Conservation (phyloP, 1,284 basidiomycete species). For the Heterobasidion parviporum region DNA sequence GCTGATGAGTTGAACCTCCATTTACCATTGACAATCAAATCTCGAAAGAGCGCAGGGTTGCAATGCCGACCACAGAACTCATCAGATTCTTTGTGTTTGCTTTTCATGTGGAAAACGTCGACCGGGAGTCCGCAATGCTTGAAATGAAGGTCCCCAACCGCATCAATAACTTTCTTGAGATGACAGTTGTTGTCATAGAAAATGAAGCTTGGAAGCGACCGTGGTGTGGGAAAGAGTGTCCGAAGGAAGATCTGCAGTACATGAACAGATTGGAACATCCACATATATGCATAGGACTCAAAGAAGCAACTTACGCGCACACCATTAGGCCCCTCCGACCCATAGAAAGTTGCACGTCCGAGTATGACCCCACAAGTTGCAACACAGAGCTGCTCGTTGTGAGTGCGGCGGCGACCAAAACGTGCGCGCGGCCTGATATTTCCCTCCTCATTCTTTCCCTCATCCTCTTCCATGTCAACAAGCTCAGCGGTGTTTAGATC, state of each 20-base stretch:
- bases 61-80: conserved; percentile 20
- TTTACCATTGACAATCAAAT: conserved; percentile 17
- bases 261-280: too few species aligned
- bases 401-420: conserved; percentile 19
- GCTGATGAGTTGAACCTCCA: conserved; percentile 23
- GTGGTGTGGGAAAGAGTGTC: too few species aligned
- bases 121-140: conserved; percentile 17
- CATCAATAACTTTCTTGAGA: conserved; percentile 9
- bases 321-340: conserved; percentile 12
- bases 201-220: background rate
- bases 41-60: conserved; percentile 20
- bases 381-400: conserved; percentile 24
- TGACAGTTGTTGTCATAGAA: conserved; percentile 24
- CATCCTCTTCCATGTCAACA: background rate
- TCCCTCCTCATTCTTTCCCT: conserved; percentile 14
- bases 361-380: conserved; percentile 18
- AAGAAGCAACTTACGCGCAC: too few species aligned
- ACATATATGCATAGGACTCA: too few species aligned
- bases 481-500: too few species aligned
- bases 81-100: conserved; percentile 24
- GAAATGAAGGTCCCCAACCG: conserved; percentile 12
- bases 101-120: conserved; percentile 25
- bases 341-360: conserved; percentile 19
- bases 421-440: conserved; percentile 14
- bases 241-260: too few species aligned